Base-by-base conservation (phyloP, 2,329 filamentous ascomycete genomes). In the Microthyrium microscopicum region DNA sequence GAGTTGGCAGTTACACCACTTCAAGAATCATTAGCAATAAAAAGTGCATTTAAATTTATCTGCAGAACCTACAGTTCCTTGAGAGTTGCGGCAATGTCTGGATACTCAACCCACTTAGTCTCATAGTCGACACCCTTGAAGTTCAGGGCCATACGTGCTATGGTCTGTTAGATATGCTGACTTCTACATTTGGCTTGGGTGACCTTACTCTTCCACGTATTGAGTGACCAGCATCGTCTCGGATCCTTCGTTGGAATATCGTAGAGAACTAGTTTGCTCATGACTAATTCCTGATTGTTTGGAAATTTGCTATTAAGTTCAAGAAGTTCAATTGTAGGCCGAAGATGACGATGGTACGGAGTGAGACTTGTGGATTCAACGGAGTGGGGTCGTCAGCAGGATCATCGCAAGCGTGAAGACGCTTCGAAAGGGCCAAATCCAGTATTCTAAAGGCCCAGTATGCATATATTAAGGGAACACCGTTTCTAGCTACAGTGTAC, bases 61-160 rank as follows among this genome's bases (percentile, higher is more conserved):
- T 11, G 27, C 24, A 5, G 5, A 15, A 50, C 61, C 43, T 44
- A 72, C 69, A 70, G 58, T 19, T 61, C 55, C 43, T 68, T 57
- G 31, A 80, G 55, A 3, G 51, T 65, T 2, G 67, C 52, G 36
- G 58, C 64, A 39, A 83, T 60, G 22, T 79, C 67, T 1, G 74
- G 75, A 42, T 77, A 80, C 45, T 79, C 73, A 12, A 73, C 53
- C 73, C 73, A 81, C 61, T 73, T 59, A 0, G 75, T 81, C 46
- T 65, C 63, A 55, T 81, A 82, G 29, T 70, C 61, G 11, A 81
- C 49, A 2, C 59, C 58, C 49, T 82, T 82, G 55, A 64, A 78
- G 54, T 80, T 81, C 28, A 82, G 54, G 3, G 66, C 47, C 36
- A 81, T 52, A 2, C 77, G 72, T 28, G 69, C 75, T 79, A 16